A percentile compares a stretch with the other conserved stretches of the same genome.
Conservation (phyloP, 331 rosid species). For the Quercus tomentella region DNA sequence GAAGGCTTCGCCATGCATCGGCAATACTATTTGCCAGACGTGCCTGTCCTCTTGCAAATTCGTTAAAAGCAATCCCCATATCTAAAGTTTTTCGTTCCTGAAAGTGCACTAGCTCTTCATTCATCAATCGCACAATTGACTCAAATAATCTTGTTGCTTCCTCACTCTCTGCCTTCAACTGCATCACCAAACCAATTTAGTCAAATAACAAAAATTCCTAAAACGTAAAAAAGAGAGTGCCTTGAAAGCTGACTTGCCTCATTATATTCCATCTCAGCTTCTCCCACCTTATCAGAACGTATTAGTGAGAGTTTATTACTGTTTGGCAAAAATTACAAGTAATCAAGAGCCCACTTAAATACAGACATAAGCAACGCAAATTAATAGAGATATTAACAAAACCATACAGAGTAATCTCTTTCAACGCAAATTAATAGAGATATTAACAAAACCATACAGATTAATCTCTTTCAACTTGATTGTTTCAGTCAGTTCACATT, state of each 20-base stretch:
- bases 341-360: not conserved
- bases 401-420: conserved; percentile 89
- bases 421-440: conserved; percentile 35
- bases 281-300: conserved; percentile 80
- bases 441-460: conserved; percentile 41
- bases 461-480: conserved; percentile 93
- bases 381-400: not conserved
- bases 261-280: conserved; percentile 83
- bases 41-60: conserved; percentile 94
- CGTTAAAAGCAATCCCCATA: conserved; percentile 92
- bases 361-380: not conserved
- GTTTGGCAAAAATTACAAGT: conserved; percentile 26
- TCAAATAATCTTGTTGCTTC: conserved; percentile 82
- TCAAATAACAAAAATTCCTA: not conserved
- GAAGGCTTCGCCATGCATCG: conserved; percentile 91
- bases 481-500: conserved; percentile 93
- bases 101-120: conserved; percentile 78
- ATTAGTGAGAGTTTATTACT: conserved; percentile 84
- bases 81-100: conserved; percentile 90
- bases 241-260: conserved; percentile 59
- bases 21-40: conserved; percentile 79
- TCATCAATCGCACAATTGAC: conserved; percentile 73
- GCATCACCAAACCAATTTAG: conserved; percentile 38
- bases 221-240: not conserved
- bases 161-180: conserved; percentile 94